Evolutionary conservation across 345 rosid species (phyloP), one percentile per base, ranked within the genome.

Genomic region (Gossypium raimondii): DNA sequence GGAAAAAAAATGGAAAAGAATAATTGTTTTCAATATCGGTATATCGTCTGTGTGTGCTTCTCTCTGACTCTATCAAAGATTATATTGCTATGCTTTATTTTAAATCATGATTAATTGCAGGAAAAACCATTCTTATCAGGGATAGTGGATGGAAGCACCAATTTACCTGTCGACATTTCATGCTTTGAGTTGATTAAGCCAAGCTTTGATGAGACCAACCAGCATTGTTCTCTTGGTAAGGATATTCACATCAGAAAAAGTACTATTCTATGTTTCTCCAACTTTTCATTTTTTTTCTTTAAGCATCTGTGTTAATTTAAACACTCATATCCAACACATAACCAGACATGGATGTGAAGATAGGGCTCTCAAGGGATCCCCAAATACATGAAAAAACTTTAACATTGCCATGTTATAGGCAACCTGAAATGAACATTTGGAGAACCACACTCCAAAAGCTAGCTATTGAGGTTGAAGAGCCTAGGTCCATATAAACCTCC

Each of bases 221-320:
- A 76, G n/a, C 84, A 76, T 66, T 83, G 86, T 76, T 79, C 86
- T 74, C 73, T 86, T 9, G 89, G 85, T 85, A 80, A 75, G 38
- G 38, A 50, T 41, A 51, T 48, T 78, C 34, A 29, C 34, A 29
- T 29, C 34, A 29, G 34, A 29, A 29, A 29, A 29, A 29, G 34
- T 29, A 29, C 34, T 29, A 29, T 29, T 29, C 34, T 29, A 29
- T 29, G 34, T 29, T 29, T 29, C 57, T 53, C 22, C 57, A 53
- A 9, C 34, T 29, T 29, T n/a, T 53, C 10, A 53, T 17, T 52
- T 52, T 51, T 29, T 29, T 29, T 29, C 34, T 52, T 13, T 3
- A 16, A 16, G 57, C n/a, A 52, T 52, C n/a, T 53, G 22, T 53
- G 57, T 29, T 29, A 29, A 29, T 29, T 53, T 53, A 53, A 53